Percentiles rank a stretch among this genome's conserved stretches.
Conservation (phyloP, 805 yeast species). For the Hanseniaspora opuntiae region DNA sequence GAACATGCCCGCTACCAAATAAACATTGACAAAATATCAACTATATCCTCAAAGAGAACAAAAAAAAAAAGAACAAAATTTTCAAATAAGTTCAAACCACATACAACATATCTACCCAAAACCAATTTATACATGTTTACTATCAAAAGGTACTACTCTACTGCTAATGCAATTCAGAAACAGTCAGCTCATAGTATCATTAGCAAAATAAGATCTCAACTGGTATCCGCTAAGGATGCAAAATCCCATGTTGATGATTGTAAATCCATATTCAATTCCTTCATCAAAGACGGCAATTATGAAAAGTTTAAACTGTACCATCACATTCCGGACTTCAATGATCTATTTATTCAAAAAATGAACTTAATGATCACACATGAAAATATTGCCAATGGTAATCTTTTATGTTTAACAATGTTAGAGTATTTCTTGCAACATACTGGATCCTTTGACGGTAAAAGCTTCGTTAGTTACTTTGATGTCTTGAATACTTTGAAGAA, state of each 20-base stretch:
- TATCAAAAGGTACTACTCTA: background rate
- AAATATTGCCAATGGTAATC: background rate
- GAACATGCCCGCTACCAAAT: too few species aligned
- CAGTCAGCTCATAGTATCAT: background rate
- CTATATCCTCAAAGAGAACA: too few species aligned
- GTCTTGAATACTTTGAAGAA: background rate
- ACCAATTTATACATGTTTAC: background rate
- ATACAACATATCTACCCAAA: too few species aligned
- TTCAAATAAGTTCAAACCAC: background rate
- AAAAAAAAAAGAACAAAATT: background rate
- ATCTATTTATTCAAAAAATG: conserved; percentile 1
- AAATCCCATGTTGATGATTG: background rate
- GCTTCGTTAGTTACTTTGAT: background rate
- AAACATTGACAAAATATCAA: too few species aligned
- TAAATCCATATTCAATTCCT: background rate
- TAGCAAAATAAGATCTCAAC: background rate
- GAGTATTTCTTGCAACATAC: background rate
- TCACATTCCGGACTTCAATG: conserved; percentile 1
- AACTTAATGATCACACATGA: background rate
- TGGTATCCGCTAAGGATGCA: background rate
- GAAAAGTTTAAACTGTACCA: background rate
- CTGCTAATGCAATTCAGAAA: background rate
- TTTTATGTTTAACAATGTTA: background rate
- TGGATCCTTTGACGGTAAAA: background rate
- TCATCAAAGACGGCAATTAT: background rate